These are phyloP conservation scores for Stephania cephalantha DNA, from an alignment of 164 flowering plant species.

Conservation along the genomic window DNA sequence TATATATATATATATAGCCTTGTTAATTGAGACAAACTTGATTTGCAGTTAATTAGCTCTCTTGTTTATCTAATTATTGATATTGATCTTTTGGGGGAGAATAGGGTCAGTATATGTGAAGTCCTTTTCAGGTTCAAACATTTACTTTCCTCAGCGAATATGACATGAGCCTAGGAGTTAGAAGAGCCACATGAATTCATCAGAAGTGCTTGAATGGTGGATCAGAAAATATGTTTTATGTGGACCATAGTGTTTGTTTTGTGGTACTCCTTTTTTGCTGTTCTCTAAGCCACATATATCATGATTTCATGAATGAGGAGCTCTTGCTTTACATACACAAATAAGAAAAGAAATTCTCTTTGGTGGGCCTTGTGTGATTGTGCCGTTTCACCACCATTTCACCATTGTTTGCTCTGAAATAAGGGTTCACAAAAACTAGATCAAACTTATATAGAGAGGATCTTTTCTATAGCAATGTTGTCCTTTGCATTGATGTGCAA, in stretches of 20 bases:
- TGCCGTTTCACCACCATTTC: neutral
- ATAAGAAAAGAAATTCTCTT: neutral
- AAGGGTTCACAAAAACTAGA: neutral
- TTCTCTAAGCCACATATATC: neutral
- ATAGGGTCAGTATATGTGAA: neutral
- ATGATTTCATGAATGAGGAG: neutral
- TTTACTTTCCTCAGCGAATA: constrained; percentile 4
- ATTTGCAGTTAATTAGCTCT: neutral
- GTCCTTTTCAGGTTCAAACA: constrained; percentile 5
- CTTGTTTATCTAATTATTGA: neutral
- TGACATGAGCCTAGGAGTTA: constrained; percentile 1
- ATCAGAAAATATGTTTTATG: constrained; percentile 2
- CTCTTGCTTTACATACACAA: neutral
- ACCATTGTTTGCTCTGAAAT: neutral
- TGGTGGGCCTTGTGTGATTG: constrained; percentile 1
- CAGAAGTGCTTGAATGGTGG: neutral
- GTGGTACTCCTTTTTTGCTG: neutral
- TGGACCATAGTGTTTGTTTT: constrained; percentile 3
- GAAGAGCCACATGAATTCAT: constrained; percentile 2
- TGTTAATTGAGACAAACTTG: neutral
- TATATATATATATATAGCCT: neutral
- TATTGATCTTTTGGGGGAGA: neutral
- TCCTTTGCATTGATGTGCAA: neutral
- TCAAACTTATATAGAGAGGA: neutral
- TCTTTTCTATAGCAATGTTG: neutral